Evolutionary conservation across 345 rosid genomes (phyloP), one percentile per base, ranked within the genome.

Genomic region (Eucalyptus grandis): DNA sequence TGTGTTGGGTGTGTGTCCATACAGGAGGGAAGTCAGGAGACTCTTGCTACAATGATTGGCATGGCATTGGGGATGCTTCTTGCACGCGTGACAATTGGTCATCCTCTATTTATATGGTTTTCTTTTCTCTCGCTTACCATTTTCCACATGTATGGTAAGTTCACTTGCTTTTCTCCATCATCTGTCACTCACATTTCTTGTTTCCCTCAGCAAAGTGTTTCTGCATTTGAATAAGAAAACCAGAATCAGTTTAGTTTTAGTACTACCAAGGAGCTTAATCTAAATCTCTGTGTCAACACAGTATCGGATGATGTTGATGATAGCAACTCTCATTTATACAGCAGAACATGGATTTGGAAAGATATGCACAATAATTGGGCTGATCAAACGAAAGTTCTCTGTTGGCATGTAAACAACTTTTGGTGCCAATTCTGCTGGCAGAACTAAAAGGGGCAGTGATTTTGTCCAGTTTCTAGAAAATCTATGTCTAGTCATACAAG

Each of bases 21-120:
- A 34, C 88, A 97, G 99, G 99, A 97, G 92, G 99, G 99, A 91
- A 97, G 98, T 92, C 99, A 97, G 90, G 99, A 97, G 93, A 96
- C 99, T 49, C 82, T 96, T 92, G 99, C 98, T 72, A 96, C 99
- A 54, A 96, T 97, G 99, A 89, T 94, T 89, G 99, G 99, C 83
- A 97, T 97, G 99, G 97, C 96, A 87, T 26, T 96, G 19, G 99
- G 99, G 89, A 97, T 97, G 99, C 93, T 96, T 90, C 93, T 97
- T 40, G 97, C 99, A 82, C 98, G 92, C 31, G n/a, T 96, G 77
- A 96, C 99, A 60, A 93, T 93, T 7, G 98, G 96, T 90, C 94
- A 94, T 80, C 94, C 99, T 46, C 72, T 95, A 11, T 95, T 95
- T 49, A 95, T 96, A 88, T 97, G 99, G 99, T 90, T 96, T 83